Percentiles rank a stretch among this genome's conserved stretches.
phyloP scores from a whole-genome alignment of 768 basidiomycete genomes.

The Podaxis sp. region DNA sequence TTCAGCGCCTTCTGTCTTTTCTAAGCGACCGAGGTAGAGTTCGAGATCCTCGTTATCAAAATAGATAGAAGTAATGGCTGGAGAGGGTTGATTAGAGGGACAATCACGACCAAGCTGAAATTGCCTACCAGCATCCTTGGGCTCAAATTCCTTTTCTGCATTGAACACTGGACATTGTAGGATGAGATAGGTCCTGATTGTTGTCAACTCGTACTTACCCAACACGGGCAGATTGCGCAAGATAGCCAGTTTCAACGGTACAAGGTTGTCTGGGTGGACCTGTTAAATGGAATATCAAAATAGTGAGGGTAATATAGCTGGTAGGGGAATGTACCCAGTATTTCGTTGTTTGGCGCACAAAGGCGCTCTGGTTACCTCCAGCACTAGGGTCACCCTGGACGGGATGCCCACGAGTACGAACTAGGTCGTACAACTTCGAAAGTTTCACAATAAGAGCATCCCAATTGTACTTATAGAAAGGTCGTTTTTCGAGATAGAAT shows the following conservation, averaged over 20 bases:
- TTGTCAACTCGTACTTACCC: conserved; percentile 43
- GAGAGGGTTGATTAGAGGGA: background rate
- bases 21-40: conserved; percentile 92
- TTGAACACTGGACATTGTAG: conserved; percentile 70
- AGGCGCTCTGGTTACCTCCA: conserved; percentile 94
- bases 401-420: conserved; percentile 93
- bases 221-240: conserved; percentile 91
- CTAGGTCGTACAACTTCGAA: conserved; percentile 92
- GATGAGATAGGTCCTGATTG: background rate
- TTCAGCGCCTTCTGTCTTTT: conserved; percentile 98
- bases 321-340: conserved; percentile 78
- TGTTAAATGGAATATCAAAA: conserved; percentile 18
- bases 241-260: conserved; percentile 91
- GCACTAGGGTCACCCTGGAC: conserved; percentile 92
- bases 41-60: conserved; percentile 96
- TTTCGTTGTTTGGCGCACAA: conserved; percentile 98
- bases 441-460: conserved; percentile 95
- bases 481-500: conserved; percentile 89
- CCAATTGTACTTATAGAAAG: conserved; percentile 97
- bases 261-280: conserved; percentile 93
- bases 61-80: conserved; percentile 96
- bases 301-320: background rate
- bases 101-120: background rate
- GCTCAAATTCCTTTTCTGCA: conserved; percentile 88
- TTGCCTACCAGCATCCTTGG: conserved; percentile 69